A percentile compares a stretch with the other conserved stretches of the same genome.
Evolutionary conservation across 208 protist species (phyloP).

Genomic region (Trichomonas vaginalis): DNA sequence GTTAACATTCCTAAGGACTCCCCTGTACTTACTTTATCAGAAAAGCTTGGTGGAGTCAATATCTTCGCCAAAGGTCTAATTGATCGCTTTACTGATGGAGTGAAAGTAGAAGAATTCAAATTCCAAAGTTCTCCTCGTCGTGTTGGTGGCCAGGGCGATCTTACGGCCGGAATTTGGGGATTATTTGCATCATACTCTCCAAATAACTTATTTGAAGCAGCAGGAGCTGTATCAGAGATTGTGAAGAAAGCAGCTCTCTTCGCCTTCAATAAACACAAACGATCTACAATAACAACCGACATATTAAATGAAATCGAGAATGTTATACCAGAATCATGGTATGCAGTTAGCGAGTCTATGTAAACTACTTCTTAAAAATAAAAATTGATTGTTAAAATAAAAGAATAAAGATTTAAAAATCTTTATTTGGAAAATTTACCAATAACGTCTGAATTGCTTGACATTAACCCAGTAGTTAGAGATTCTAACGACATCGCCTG

Average conservation of each 20-base stretch:
- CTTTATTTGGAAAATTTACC: too few relatives aligned
- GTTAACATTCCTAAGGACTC: not conserved
- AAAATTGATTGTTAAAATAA: not conserved
- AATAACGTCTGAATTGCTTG: too few relatives aligned
- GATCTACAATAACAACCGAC: not conserved
- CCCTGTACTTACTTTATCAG: not conserved
- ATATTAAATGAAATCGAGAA: not conserved
- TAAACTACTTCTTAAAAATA: not conserved
- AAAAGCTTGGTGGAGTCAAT: constrained; percentile 24
- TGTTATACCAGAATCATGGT: not conserved
- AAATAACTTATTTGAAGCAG: not conserved
- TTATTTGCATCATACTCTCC: constrained; percentile 24
- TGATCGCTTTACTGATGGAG: constrained; percentile 46
- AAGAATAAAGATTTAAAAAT: too few relatives aligned
- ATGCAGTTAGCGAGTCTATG: not conserved
- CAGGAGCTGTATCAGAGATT: not conserved
- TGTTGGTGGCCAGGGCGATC: constrained; percentile 48
- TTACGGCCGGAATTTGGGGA: constrained; percentile 30
- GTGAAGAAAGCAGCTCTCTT: not conserved
- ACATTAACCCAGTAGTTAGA: too few relatives aligned
- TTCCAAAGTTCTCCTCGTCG: constrained; percentile 20
- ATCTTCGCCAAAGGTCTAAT: constrained; percentile 48
- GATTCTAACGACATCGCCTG: not conserved
- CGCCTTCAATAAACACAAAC: not conserved
- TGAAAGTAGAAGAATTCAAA: not conserved